Base-by-base conservation (phyloP, 2,329 filamentous ascomycete species). In the Botrytis deweyae region DNA sequence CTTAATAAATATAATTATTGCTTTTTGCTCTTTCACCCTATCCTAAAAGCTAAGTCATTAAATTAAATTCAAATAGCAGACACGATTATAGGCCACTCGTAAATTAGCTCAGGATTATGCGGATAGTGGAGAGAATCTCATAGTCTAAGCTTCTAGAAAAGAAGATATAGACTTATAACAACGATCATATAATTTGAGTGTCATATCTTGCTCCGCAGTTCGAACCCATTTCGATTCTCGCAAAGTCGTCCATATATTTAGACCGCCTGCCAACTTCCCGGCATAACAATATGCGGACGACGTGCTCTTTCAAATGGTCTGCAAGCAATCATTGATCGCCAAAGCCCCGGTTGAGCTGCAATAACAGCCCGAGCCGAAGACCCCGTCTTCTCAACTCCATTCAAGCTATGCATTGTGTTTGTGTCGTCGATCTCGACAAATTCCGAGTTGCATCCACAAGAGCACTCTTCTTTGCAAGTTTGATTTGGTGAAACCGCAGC, bases 311-410 rank as follows among this genome's bases (percentile, higher is more conserved):
- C 49, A 33, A 69, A 22, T 33, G 66, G 66, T 25, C n/a, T 58
- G n/a, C 66, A 69, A 44, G 66, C 36, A 69, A n/a, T 44, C 66
- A 69, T 69, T 33, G 66, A n/a, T 44, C 49, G 38, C 66, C 66
- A 69, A 9, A 69, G 18, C 1, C 66, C 66, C 0, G 66, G 49
- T 14, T 69, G 66, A 42, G 66, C 66, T 16, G 66, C 49, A 25
- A 58, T 58, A 33, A 69, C 25, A 25, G 66, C 25, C 36, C 38
- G 25, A 18, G 49, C 49, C 4, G 49, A 20, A 25, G n/a, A 58
- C 6, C n/a, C 36, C 4, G 3, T 2, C 36, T 42, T 58, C 33
- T 58, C 66, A 25, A 58, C 10, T 33, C 66, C 66, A 69, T 69
- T 69, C n/a, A 58, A 22, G 36, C 66, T 38, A 12, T 58, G 55